Evolutionary conservation across 2,329 filamentous ascomycete species (phyloP).

Genomic region (Chaetomium sp.): DNA sequence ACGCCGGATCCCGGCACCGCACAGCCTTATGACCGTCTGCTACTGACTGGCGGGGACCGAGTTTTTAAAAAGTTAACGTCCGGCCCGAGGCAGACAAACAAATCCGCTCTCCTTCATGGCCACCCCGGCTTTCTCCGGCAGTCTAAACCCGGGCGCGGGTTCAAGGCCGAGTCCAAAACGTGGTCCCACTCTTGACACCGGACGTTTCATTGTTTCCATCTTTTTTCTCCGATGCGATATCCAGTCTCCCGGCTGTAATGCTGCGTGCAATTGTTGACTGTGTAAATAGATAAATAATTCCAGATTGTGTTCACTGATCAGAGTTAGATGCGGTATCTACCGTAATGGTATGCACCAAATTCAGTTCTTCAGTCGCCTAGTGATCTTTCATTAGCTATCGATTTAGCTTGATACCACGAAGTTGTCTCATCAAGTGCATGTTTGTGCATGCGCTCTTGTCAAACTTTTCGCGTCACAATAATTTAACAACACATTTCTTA

Average conservation of each 20-base stretch:
- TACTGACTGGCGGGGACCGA: background rate
- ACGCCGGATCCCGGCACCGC: background rate
- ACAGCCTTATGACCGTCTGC: background rate
- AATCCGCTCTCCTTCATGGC: background rate
- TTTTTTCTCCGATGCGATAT: background rate
- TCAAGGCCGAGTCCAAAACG: background rate
- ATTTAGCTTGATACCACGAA: background rate
- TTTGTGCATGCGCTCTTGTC: no score
- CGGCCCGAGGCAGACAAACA: no score
- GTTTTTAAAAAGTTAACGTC: no score
- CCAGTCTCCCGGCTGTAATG: background rate
- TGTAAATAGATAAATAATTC: background rate
- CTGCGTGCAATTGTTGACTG: background rate
- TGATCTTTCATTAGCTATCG: background rate
- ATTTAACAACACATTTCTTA: background rate
- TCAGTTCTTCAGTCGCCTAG: background rate
- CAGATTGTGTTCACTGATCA: background rate
- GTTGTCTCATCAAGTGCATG: no score
- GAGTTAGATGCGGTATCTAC: no score
- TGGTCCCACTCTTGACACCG: background rate
- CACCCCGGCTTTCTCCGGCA: slow-evolving; percentile 11
- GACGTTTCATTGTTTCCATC: background rate
- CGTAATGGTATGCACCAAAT: no score
- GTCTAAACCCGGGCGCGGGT: background rate
- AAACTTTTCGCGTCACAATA: background rate